Base-by-base conservation (phyloP, 2,329 filamentous ascomycete genomes). In the Alternaria infectoria region DNA sequence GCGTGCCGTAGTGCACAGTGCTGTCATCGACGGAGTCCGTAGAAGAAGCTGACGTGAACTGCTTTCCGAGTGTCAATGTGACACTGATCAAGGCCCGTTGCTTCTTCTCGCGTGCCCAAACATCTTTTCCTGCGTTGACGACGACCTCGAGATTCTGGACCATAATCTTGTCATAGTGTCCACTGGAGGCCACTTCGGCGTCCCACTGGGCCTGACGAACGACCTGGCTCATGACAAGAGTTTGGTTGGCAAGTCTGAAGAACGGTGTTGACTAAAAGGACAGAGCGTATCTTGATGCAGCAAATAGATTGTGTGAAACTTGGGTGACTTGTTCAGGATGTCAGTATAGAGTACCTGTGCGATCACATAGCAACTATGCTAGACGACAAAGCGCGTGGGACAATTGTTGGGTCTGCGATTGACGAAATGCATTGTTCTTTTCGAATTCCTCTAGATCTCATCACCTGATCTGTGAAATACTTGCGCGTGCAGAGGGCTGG, bases 1-100 rank as follows among this genome's bases (percentile, higher is more conserved):
- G 83, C 10, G 82, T 84, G 2, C 91, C 91, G 73, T 94, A 94
- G 80, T 94, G 90, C 23, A 93, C 87, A 3, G 91, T 93, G 74
- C 91, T 91, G n/a, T 80, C 78, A 49, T 88, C 86, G 32, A 94
- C 85, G 9, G 81, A 81, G 79, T 94, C 91, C 5, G 79, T 78
- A 2, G 83, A 72, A 0, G 89, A 88, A 1, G 90, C 87, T 0
- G 85, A 82, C 51, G 81, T 81, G 73, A 93, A 93, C 0, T 84
- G 77, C 8, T 80, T 74, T 13, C 79, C 77, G 63, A 93, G 84
- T 4, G 83, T 84, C 4, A 93, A 83, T 19, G 85, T 83, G 32
- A 88, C 85, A 5, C 88, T 89, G 9, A 93, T 71, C 7, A 87
- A 74, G 10, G 88, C 82, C 8, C 91, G 90, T 78, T 93, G 91